These are phyloP conservation scores for Xylaria bambusicola DNA, from an alignment of 495 filamentous ascomycete genomes.

Conservation along the genomic window DNA sequence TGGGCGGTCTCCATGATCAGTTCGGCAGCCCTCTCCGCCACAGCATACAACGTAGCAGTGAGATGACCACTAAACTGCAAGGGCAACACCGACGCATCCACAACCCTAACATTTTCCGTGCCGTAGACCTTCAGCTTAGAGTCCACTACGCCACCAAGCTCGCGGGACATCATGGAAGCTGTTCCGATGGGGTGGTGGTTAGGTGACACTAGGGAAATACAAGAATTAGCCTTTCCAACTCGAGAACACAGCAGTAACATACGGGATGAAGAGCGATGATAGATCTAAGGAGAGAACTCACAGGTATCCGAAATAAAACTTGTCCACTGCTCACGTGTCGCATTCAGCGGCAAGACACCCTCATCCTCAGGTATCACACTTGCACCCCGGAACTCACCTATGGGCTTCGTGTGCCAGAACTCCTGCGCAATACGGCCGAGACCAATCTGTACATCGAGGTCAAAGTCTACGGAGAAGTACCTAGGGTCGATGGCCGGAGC, in stretches of 20 bases:
- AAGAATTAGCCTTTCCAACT: background rate
- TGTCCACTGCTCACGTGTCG: slow-evolving; percentile 34
- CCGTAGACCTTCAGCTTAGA: slow-evolving; percentile 56
- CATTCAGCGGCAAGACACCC: slow-evolving; percentile 26
- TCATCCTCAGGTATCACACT: slow-evolving; percentile 17
- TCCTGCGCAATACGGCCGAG: slow-evolving; percentile 27
- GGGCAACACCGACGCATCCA: slow-evolving; percentile 55
- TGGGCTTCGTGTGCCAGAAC: slow-evolving; percentile 32
- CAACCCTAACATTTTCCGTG: slow-evolving; percentile 49
- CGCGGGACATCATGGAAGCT: slow-evolving; percentile 44
- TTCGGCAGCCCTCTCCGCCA: slow-evolving; percentile 57
- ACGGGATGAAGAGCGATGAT: no score
- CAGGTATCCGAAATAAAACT: slow-evolving; percentile 22
- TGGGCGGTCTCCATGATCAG: slow-evolving; percentile 45
- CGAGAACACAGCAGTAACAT: no score
- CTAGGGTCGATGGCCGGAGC: slow-evolving; percentile 37
- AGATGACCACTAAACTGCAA: slow-evolving; percentile 50
- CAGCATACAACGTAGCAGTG: slow-evolving; percentile 51
- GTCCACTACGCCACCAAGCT: slow-evolving; percentile 51
- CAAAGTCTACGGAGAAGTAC: slow-evolving; percentile 38
- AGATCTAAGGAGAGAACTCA: slow-evolving; percentile 16
- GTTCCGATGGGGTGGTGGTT: slow-evolving; percentile 40
- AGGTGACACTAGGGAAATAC: slow-evolving; percentile 13
- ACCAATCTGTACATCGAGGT: slow-evolving; percentile 30
- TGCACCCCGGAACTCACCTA: slow-evolving; percentile 19